Conservation (phyloP, 306 rosid species). For the Quercus glauca region DNA sequence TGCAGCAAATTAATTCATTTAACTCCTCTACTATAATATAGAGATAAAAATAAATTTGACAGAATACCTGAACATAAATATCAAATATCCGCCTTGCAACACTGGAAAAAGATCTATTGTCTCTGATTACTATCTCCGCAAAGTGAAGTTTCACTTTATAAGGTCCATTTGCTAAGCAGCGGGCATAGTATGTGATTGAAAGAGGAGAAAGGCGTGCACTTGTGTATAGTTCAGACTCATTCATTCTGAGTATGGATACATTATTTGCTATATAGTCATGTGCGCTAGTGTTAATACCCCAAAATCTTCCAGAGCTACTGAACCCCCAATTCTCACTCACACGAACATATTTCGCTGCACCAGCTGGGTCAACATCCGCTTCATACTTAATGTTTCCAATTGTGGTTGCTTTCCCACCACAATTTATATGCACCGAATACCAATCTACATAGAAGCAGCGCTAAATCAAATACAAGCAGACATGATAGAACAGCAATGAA, state of each 20-base stretch:
- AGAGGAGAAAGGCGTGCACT: too few relatives aligned
- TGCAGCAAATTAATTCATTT: constrained; percentile 20
- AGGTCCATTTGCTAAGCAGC: constrained; percentile 62
- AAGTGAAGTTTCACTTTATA: constrained; percentile 54
- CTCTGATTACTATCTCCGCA: constrained; percentile 38
- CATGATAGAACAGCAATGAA: too few relatives aligned
- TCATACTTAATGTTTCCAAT: not conserved
- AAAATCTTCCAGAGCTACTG: too few relatives aligned
- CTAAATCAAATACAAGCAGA: too few relatives aligned
- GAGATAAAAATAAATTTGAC: constrained; percentile 4
- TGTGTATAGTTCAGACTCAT: too few relatives aligned
- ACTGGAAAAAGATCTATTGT: constrained; percentile 15
- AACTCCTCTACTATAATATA: constrained; percentile 5
- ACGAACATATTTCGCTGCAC: constrained; percentile 38
- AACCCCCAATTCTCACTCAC: constrained; percentile 21
- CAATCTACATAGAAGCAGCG: too few relatives aligned
- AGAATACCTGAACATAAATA: constrained; percentile 57
- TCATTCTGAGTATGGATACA: too few relatives aligned
- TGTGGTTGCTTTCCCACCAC: too few relatives aligned
- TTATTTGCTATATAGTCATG: too few relatives aligned
- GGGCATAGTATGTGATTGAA: constrained; percentile 34
- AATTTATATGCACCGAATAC: too few relatives aligned
- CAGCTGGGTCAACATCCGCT: constrained; percentile 49
- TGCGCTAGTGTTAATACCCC: too few relatives aligned
- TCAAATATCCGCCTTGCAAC: constrained; percentile 62